Base-by-base conservation (phyloP, 2,329 filamentous ascomycete genomes). In the Talaromyces sp. region DNA sequence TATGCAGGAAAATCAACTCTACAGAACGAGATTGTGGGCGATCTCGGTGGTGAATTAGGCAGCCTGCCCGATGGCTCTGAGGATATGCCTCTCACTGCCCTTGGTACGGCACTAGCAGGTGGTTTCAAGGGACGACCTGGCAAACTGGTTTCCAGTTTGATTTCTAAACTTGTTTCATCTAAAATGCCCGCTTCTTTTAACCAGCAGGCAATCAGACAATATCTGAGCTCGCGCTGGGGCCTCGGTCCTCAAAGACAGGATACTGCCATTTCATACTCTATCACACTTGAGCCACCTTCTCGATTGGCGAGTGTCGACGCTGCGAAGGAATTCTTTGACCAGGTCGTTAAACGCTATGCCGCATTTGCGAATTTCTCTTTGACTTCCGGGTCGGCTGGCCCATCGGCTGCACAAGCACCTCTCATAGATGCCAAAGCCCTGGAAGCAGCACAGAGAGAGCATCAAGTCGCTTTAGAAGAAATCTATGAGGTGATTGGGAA, bases 131-230 rank as follows among this genome's bases (percentile, higher is more conserved):
- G 95, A 72, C 94, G 96, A 81, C 87, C 98, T 67, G 95, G 95
- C 78, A 99, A 99, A 82, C 93, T 97, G 72, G 96, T 95, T 0
- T 90, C 91, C 63, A 95, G 93, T 3, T 86, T 99, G 65, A 90
- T 98, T 77, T 95, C 95, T 58, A 90, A 94, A 71, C 84, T 98
- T 77, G 94, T 99, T 50, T 98, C 95, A 1, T 97, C 95, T 37
- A 99, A 98, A 82, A 98, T 99, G 95, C 95, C 95, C 57, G 95
- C 94, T 82, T 95, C 95, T 68, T 99, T 99, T 87, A 99, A 98
- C 79, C 97, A 97, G 78, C 98, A 94, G 74, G 86, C 92, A 11
- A 91, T 96, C 56, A 88, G 95, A 74, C 98, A 99, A 81, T 95
- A 98, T 75, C 83, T 99, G 50, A 94, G 97, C 81, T 92, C 91